A percentile compares a stretch with the other conserved stretches of the same genome.
These are phyloP conservation scores for Limnomonas spitsbergensis DNA, from an alignment of 139 green algal species.

Conservation along the genomic window DNA sequence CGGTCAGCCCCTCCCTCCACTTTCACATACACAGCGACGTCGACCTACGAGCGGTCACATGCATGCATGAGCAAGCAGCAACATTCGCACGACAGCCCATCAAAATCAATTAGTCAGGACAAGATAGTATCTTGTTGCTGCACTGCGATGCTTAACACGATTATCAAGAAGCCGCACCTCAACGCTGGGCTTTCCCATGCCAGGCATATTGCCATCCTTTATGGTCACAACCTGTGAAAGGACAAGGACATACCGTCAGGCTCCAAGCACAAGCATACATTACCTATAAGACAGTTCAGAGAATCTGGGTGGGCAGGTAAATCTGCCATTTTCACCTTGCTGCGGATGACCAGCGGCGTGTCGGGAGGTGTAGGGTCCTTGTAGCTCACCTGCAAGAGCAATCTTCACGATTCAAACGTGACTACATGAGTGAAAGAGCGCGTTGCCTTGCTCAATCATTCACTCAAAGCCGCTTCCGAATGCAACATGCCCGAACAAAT, in stretches of 20 bases:
- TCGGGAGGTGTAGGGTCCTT: constrained; percentile 65
- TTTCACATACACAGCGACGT: constrained; percentile 19
- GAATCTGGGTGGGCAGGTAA: background rate
- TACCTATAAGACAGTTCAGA: background rate
- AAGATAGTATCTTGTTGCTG: background rate
- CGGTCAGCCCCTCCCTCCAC: background rate
- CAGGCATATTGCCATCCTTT: constrained; percentile 28
- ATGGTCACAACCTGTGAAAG: constrained; percentile 34
- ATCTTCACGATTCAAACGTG: no score
- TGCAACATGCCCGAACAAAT: no score
- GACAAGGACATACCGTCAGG: no score
- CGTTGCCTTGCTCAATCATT: no score
- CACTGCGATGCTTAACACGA: background rate
- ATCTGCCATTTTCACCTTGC: constrained; percentile 38
- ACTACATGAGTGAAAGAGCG: no score
- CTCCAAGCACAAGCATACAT: no score
- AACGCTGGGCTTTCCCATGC: constrained; percentile 37
- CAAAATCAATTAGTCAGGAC: constrained; percentile 28
- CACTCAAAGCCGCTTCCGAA: no score
- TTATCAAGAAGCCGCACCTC: constrained; percentile 16
- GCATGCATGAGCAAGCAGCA: constrained; percentile 6
- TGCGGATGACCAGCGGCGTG: constrained; percentile 57
- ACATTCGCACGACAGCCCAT: no score
- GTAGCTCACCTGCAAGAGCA: constrained; percentile 58
- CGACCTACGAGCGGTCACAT: constrained; percentile 38